phyloP scores from a whole-genome alignment of 305 asterid species.

The Galium porrigens region DNA sequence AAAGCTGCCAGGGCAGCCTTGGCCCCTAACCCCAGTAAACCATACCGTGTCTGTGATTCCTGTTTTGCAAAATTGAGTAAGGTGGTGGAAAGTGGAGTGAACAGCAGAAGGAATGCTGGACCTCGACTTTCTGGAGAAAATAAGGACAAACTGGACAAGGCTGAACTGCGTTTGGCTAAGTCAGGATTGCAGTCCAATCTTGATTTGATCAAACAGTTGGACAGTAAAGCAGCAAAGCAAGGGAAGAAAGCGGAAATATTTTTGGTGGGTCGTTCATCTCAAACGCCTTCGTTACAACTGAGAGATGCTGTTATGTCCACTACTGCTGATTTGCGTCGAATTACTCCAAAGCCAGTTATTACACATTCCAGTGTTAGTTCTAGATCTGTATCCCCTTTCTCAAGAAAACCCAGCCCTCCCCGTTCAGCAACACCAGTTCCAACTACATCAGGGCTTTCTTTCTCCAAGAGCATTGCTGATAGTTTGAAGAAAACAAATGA shows the following conservation, averaged over 20 bases:
- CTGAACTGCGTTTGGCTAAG: conserved; percentile 59
- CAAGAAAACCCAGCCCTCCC: conserved; percentile 79
- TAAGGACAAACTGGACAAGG: conserved; percentile 74
- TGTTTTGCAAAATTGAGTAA: conserved; percentile 69
- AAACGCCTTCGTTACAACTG: conserved; percentile 54
- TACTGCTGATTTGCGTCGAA: conserved; percentile 36
- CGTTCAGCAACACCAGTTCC: conserved; percentile 87
- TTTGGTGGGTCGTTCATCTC: conserved; percentile 60
- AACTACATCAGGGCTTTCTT: conserved; percentile 73
- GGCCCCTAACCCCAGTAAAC: conserved; percentile 91
- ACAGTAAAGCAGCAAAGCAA: conserved; percentile 80
- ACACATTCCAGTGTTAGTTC: conserved; percentile 57
- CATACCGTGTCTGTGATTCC: conserved; percentile 81
- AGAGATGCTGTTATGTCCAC: conserved; percentile 51
- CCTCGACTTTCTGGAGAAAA: conserved; percentile 83
- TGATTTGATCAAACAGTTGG: conserved; percentile 78
- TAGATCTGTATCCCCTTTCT: conserved; percentile 84
- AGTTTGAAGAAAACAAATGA: conserved; percentile 85
- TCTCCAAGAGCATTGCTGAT: conserved; percentile 61
- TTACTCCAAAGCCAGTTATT: conserved; percentile 49
- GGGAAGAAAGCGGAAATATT: conserved; percentile 66
- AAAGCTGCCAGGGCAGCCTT: conserved; percentile 72
- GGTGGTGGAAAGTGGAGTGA: conserved; percentile 55
- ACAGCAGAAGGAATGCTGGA: conserved; percentile 50
- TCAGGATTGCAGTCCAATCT: conserved; percentile 50